A percentile compares a stretch with the other conserved stretches of the same genome.
Evolutionary conservation across 129 eudicot genomes (phyloP).

Genomic region (Daucus carota): DNA sequence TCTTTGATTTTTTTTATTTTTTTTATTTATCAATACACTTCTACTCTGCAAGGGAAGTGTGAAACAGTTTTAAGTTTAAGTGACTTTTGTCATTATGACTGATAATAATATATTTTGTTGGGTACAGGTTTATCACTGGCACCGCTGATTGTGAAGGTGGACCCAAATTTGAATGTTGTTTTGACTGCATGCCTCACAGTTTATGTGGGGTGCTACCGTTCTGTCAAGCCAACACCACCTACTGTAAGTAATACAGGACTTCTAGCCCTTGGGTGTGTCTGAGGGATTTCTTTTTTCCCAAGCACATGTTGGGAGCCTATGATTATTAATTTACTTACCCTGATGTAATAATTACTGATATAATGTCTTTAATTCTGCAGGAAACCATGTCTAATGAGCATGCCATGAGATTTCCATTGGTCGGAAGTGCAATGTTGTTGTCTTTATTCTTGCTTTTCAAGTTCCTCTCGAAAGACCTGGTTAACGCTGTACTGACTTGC

Average conservation of each 20-base stretch:
- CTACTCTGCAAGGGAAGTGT: not conserved
- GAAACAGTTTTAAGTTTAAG: not conserved
- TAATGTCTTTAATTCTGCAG: slow-evolving; percentile 28
- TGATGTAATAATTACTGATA: not conserved
- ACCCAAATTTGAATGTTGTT: slow-evolving; percentile 88
- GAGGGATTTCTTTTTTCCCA: too few relatives aligned
- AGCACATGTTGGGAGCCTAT: slow-evolving; percentile 1
- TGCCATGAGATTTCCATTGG: slow-evolving; percentile 95
- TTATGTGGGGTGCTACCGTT: slow-evolving; percentile 90
- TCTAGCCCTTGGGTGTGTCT: not conserved
- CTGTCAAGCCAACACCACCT: slow-evolving; percentile 96
- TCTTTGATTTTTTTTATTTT: not conserved
- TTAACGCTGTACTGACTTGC: slow-evolving; percentile 81
- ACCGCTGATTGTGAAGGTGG: slow-evolving; percentile 76
- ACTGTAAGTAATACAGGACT: slow-evolving; percentile 49
- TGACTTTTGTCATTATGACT: not conserved
- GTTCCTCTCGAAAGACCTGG: slow-evolving; percentile 91
- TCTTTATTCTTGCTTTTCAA: slow-evolving; percentile 91
- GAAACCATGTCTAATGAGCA: slow-evolving; percentile 98
- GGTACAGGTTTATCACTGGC: slow-evolving; percentile 75
- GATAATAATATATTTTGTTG: not conserved
- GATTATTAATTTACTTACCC: not conserved
- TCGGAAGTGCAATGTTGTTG: slow-evolving; percentile 93
- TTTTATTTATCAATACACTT: not conserved
- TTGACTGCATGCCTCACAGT: slow-evolving; percentile 93